A percentile compares a stretch with the other conserved stretches of the same genome.
phyloP scores from a whole-genome alignment of 139 green algal species.

The Chlamydomonas incerta region DNA sequence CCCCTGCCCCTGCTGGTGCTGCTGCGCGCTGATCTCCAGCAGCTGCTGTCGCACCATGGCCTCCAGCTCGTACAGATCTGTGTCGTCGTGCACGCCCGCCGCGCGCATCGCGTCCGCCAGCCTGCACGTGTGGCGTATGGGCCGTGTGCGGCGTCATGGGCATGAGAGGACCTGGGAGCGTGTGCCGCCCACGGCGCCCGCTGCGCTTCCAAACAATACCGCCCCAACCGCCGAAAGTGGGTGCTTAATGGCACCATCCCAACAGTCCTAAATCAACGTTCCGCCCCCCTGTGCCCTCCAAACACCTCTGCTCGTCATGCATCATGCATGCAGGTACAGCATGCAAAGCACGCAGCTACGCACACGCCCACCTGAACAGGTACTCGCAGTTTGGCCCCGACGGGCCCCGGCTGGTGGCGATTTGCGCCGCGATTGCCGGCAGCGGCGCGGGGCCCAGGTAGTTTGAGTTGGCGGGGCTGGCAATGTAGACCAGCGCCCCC shows the following conservation, averaged over 20 bases:
- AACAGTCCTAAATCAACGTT: too few species aligned
- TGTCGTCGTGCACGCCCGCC: conserved; percentile 9
- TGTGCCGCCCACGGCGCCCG: too few species aligned
- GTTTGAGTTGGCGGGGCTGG: conserved; percentile 70
- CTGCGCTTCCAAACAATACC: too few species aligned
- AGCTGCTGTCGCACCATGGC: conserved; percentile 9
- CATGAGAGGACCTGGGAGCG: too few species aligned
- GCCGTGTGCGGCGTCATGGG: too few species aligned
- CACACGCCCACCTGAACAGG: conserved; percentile 58
- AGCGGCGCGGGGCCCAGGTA: conserved; percentile 68
- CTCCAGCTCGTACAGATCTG: conserved; percentile 33
- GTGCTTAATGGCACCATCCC: too few species aligned
- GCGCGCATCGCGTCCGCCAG: conserved; percentile 67
- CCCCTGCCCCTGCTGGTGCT: neutral
- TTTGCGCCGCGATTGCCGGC: conserved; percentile 68
- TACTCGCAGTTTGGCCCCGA: conserved; percentile 83
- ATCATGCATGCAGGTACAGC: too few species aligned
- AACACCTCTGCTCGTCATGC: too few species aligned
- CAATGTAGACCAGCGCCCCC: conserved; percentile 66
- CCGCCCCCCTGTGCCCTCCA: too few species aligned
- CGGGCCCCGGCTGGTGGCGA: conserved; percentile 63
- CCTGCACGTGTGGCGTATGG: neutral
- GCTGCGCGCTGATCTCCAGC: neutral
- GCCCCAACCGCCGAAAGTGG: too few species aligned
- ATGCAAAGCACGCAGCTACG: too few species aligned